These are phyloP conservation scores for Penicillium cinerascens DNA, from an alignment of 495 filamentous ascomycete species.

Conservation along the genomic window DNA sequence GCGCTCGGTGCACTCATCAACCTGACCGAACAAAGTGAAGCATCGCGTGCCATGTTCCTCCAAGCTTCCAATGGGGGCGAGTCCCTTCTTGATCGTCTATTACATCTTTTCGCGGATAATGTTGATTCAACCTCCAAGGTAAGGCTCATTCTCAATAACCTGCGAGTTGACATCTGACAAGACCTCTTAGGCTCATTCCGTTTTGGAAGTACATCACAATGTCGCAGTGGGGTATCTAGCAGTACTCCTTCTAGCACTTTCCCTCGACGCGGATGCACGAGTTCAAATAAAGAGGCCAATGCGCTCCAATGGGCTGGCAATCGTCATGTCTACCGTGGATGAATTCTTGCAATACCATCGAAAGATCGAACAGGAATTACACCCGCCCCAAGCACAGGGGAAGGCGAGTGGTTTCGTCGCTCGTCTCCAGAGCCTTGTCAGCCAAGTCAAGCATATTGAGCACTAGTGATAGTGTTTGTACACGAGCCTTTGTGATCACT, in stretches of 20 bases:
- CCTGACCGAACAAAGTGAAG: constrained; percentile 70
- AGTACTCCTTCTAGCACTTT: constrained; percentile 77
- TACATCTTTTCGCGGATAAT: constrained; percentile 39
- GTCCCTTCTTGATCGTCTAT: constrained; percentile 39
- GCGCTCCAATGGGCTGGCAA: constrained; percentile 55
- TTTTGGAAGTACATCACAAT: constrained; percentile 78
- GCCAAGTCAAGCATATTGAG: constrained; percentile 26
- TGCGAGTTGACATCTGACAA: constrained; percentile 1
- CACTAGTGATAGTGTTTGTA: background rate
- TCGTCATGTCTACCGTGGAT: constrained; percentile 71
- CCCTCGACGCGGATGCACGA: constrained; percentile 53
- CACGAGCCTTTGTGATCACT: background rate
- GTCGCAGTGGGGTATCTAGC: constrained; percentile 90
- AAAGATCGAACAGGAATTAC: constrained; percentile 58
- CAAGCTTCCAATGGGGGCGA: constrained; percentile 12
- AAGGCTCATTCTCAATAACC: constrained; percentile 14
- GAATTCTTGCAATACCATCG: constrained; percentile 80
- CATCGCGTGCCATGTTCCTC: constrained; percentile 44
- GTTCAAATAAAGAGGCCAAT: constrained; percentile 49
- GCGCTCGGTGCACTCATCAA: constrained; percentile 86
- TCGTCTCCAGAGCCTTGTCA: constrained; percentile 52
- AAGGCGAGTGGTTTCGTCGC: constrained; percentile 51
- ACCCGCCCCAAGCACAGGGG: constrained; percentile 17
- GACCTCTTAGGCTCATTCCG: constrained; percentile 66
- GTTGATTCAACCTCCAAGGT: constrained; percentile 46